Base-by-base conservation (phyloP, 306 rosid species). In the Myrica gale region DNA sequence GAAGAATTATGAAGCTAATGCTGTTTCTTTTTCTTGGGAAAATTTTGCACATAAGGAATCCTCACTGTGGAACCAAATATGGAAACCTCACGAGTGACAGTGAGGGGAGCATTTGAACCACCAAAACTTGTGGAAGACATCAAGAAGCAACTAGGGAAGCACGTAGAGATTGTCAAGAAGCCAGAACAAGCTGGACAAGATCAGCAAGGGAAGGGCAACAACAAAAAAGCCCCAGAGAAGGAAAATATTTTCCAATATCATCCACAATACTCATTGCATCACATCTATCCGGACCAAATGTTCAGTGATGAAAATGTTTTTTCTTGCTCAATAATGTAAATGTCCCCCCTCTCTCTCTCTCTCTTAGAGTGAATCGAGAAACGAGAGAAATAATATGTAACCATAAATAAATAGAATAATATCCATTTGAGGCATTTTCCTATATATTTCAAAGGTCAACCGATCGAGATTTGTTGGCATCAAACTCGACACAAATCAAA, bases 221-320 rank as follows among this genome's bases (percentile, higher is more conserved):
- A 41, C 4, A 52, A 47, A 55, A 39, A 11, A 12, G 39, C 15
- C 26, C 65, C 61, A 65, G 20, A 57, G 74, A 46, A n/a, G 6
- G 72, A 67, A 55, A 46, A 11, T 53, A 4, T 51, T 13, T 87
- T 75, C 16, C 68, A 82, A n/a, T 87, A 80, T 77, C 89, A 90
- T 79, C 84, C 91, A 56, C 92, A 89, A n/a, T 90, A 85, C 65
- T 78, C 91, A 23, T 46, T 82, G 11, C 83, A 80, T 10, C 72
- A 82, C 69, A 32, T 78, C 50, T 86, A 83, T 75, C 91, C 87
- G 5, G 9, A 19, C 69, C 92, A 90, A 61, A 84, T 48, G 15
- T 90, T 92, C 39, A 86, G 80, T n/a, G 99, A 95, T 75, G 97
- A 95, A 53, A 89, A 95, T 20, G 92, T 84, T 4, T 76, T 69